Evolutionary conservation across 768 basidiomycete genomes (phyloP), one percentile per base, ranked within the genome.

Genomic region (Pleurotus ostreatus): DNA sequence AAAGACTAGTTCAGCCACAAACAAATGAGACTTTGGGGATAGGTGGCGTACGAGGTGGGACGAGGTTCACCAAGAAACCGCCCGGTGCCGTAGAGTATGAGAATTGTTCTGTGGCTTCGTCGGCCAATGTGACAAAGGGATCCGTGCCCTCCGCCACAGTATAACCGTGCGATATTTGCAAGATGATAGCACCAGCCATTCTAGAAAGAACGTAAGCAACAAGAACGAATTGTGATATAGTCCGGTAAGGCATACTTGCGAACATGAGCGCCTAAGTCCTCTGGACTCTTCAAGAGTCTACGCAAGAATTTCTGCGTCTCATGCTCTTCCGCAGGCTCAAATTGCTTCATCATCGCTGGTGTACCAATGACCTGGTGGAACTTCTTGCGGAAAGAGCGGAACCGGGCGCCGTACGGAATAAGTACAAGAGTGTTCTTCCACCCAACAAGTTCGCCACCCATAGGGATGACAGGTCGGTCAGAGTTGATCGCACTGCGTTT

Each of bases 401-500:
- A 74, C 18, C 74, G 72, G 8, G 70, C 67, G 15, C 73, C 74
- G 54, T 76, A 76, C 3, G 70, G 70, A 25, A 70, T 12, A 11
- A 75, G 64, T 4, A 65, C 73, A 12, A 75, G 66, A 1, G 69
- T 66, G 54, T 71, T 63, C 52, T 71, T 74, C 57, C 60, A 63
- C 3, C 66, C 65, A 6, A 59, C 40, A 12, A 67, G 57, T 16
- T 76, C 74, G 41, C 41, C 41, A 6, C 71, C 70, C 74, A 78
- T 75, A 30, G 68, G 68, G 47, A 74, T 62, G 15, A 70, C 56
- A 0, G 83, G 81, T 34, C 83, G 71, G 64, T 84, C 81, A 15
- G 83, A 84, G 61, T 83, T 83, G 26, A 77, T 73, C 12, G 72
- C 66, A 34, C 82, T 77, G 55, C 76, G 79, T 58, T 75, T 77